Evolutionary conservation across 2,329 filamentous ascomycete genomes (phyloP).

Genomic region (Colletotrichum eleusines): DNA sequence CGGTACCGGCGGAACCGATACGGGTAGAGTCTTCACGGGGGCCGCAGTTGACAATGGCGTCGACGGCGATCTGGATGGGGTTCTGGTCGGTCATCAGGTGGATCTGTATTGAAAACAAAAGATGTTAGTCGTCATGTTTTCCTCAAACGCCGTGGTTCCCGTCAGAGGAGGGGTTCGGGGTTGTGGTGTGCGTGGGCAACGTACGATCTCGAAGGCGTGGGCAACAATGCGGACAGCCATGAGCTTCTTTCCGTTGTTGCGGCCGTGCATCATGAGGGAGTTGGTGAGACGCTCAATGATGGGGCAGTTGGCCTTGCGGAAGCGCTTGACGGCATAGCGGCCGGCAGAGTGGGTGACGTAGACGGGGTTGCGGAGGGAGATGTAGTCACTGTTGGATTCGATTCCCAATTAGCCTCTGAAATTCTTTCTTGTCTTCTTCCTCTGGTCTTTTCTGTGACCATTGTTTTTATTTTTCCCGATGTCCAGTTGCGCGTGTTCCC

Average conservation of each 20-base stretch:
- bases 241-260: constrained; percentile 99
- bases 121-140: constrained; percentile 47
- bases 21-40: constrained; percentile 99
- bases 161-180: constrained; percentile 42
- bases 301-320: constrained; percentile 99
- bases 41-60: constrained; percentile 99
- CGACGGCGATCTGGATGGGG: constrained; percentile 99
- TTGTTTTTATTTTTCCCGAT: background rate
- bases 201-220: constrained; percentile 99
- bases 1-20: constrained; percentile 99
- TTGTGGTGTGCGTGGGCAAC: constrained; percentile 54
- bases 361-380: constrained; percentile 98
- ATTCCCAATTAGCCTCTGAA: constrained; percentile 50
- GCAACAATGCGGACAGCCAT: constrained; percentile 99
- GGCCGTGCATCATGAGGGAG: constrained; percentile 99
- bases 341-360: constrained; percentile 99
- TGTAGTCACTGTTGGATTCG: constrained; percentile 84
- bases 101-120: constrained; percentile 72
- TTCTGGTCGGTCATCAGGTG: constrained; percentile 99
- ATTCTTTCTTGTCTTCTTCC: background rate
- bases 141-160: background rate
- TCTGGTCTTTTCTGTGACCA: background rate
- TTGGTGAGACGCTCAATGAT: constrained; percentile 99
- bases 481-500: background rate
- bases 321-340: constrained; percentile 98